These are phyloP conservation scores for Penicillium ucsense DNA, from an alignment of 495 filamentous ascomycete species.

Conservation along the genomic window DNA sequence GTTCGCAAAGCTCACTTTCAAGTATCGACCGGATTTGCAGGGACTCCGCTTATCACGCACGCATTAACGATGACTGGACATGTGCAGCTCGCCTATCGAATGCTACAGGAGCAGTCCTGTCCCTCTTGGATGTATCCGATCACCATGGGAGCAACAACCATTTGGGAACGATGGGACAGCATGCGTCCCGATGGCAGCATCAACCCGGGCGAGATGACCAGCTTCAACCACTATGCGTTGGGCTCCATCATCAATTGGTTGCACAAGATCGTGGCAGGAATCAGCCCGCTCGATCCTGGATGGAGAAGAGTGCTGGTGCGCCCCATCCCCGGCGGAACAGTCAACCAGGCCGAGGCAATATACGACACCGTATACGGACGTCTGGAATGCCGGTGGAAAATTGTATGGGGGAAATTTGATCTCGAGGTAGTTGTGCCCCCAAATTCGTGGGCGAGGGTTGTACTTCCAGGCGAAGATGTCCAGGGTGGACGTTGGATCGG, in stretches of 20 bases:
- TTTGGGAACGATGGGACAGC: conserved; percentile 50
- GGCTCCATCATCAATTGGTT: conserved; percentile 30
- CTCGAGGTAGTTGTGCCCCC: conserved; percentile 20
- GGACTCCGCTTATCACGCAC: conserved; percentile 40
- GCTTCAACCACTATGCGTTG: conserved; percentile 45
- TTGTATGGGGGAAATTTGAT: conserved; percentile 7
- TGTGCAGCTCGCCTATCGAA: conserved; percentile 21
- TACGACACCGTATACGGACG: conserved; percentile 22
- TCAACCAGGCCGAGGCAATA: conserved; percentile 10
- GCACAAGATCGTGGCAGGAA: conserved; percentile 18
- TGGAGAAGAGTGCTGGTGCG: conserved; percentile 19
- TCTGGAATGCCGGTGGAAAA: conserved; percentile 15
- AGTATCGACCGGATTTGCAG: conserved; percentile 45
- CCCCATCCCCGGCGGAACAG: conserved; percentile 19
- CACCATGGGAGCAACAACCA: conserved; percentile 41
- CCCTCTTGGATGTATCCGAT: conserved; percentile 46
- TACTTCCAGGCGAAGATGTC: conserved; percentile 10
- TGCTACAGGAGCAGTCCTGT: conserved; percentile 26
- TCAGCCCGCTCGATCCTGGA: conserved; percentile 11
- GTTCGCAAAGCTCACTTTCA: conserved; percentile 22
- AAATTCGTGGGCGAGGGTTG: conserved; percentile 16
- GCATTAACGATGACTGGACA: conserved; percentile 29
- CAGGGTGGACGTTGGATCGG: conserved; percentile 9
- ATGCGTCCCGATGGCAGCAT: conserved; percentile 39
- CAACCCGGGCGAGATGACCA: conserved; percentile 45